Conservation (phyloP, 305 asterid genomes). For the Fraxinus dipetala region DNA sequence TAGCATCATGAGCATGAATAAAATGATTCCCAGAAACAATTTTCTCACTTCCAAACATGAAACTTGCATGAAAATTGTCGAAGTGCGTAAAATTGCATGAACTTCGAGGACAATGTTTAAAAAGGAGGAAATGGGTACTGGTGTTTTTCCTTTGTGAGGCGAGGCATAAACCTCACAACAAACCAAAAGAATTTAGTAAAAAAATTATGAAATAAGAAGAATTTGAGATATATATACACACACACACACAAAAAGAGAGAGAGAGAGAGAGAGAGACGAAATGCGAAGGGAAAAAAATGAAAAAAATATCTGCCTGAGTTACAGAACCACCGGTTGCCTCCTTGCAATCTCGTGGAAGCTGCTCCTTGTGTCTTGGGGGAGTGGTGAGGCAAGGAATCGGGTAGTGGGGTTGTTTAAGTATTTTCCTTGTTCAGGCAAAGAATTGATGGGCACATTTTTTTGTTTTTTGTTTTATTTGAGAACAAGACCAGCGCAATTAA, state of each 20-base stretch:
- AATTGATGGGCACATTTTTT: not conserved
- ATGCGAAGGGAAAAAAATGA: not conserved
- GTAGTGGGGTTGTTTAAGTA: not conserved
- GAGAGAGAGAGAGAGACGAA: not conserved
- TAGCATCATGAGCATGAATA: not conserved
- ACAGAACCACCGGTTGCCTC: not conserved
- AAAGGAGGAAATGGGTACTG: not conserved
- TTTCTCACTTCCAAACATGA: conserved; percentile 10
- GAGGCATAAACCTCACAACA: not conserved
- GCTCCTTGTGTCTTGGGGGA: not conserved
- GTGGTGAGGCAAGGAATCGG: not conserved
- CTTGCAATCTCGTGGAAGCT: not conserved
- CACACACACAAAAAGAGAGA: too few relatives aligned
- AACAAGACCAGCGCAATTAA: not conserved
- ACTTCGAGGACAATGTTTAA: not conserved
- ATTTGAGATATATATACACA: not conserved
- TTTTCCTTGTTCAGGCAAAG: not conserved
- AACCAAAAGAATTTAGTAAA: not conserved
- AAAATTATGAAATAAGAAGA: not conserved
- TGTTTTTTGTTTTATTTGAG: not conserved
- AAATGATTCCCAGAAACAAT: not conserved
- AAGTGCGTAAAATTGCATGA: not conserved
- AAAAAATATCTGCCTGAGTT: not conserved
- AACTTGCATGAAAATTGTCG: not conserved
- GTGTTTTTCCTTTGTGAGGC: not conserved